Base-by-base conservation (phyloP, 345 rosid genomes). In the Alliaria petiolata region DNA sequence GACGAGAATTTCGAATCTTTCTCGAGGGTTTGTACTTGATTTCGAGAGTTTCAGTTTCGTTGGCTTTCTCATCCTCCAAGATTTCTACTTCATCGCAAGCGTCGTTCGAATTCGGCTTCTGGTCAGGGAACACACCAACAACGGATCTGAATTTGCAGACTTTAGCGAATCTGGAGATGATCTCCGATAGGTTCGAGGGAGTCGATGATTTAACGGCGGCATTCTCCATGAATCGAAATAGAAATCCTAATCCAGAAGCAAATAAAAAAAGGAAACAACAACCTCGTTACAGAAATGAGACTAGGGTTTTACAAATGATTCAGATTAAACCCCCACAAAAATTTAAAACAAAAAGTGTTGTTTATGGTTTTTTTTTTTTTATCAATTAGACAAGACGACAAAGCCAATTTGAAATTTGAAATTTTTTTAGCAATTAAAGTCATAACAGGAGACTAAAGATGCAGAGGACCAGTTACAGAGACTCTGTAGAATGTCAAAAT, bases 81-180 rank as follows among this genome's bases (percentile, higher is more conserved):
- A 7, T 38, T 25, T 36, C 74, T 45, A 72, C 67, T 67, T 72
- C 79, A 35, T 76, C 69, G 49, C 70, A 75, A 39, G 62, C 20
- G 16, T 72, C 62, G 15, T 63, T 81, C 1, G 66, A 71, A 71
- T 30, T 59, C 19, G 53, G 61, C 3, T 60, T 59, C 15, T 34
- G 80, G 70, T 74, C 76, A 26, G 71, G 57, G 45, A 86, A 81
- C 12, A 85, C 88, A 72, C 85, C 95, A 55, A 85, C 95, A 55
- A 85, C 64, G 65, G 91, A 85, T 76, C 85, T 88, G 60, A 82
- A 60, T 70, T 76, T 85, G 78, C 88, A 85, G 75, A 76, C 77
- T 80, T 83, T 85, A 15, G 85, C 83, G 77, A 85, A 81, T 38
- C 76, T 88, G 51, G 91, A 82, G 49, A 85, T 80, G 20, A 85